Evolutionary conservation across 2,329 filamentous ascomycete species (phyloP).

Genomic region (Pestalotiopsis sp.): DNA sequence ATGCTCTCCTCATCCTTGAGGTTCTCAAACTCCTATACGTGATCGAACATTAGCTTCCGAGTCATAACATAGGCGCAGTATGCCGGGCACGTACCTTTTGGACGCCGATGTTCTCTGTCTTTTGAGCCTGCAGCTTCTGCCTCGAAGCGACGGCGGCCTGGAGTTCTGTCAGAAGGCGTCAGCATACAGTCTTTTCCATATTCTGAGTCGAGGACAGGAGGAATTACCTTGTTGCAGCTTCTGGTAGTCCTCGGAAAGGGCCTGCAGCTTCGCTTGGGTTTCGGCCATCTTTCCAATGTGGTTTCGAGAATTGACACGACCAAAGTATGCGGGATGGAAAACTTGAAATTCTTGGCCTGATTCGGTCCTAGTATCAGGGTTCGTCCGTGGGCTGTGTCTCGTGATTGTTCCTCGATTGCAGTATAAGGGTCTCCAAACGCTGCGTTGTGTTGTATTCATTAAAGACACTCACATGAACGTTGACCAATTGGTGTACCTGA

Average conservation of each 20-base stretch:
- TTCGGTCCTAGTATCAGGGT: background rate
- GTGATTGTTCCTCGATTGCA: background rate
- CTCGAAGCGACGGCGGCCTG: constrained; percentile 74
- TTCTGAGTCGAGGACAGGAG: background rate
- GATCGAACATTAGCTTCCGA: background rate
- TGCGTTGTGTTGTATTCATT: background rate
- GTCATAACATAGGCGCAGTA: background rate
- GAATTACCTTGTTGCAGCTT: constrained; percentile 73
- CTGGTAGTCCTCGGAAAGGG: constrained; percentile 84
- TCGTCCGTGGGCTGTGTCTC: background rate
- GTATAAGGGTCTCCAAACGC: background rate
- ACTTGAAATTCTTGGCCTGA: background rate
- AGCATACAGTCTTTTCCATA: background rate
- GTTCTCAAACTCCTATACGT: constrained; percentile 72
- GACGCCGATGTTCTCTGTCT: constrained; percentile 88
- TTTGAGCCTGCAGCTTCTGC: constrained; percentile 91
- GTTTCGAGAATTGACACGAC: background rate
- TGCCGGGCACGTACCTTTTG: constrained; percentile 61
- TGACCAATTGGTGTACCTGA: no score
- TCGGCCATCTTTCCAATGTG: constrained; percentile 61
- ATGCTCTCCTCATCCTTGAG: constrained; percentile 83
- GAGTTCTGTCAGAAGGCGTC: constrained; percentile 61
- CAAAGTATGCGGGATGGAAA: background rate
- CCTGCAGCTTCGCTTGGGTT: constrained; percentile 75
- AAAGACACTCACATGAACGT: no score